Percentiles rank a stretch among this genome's conserved stretches.
Conservation (phyloP, 352 stramenopile species). For the Globisporangium irregulare region DNA sequence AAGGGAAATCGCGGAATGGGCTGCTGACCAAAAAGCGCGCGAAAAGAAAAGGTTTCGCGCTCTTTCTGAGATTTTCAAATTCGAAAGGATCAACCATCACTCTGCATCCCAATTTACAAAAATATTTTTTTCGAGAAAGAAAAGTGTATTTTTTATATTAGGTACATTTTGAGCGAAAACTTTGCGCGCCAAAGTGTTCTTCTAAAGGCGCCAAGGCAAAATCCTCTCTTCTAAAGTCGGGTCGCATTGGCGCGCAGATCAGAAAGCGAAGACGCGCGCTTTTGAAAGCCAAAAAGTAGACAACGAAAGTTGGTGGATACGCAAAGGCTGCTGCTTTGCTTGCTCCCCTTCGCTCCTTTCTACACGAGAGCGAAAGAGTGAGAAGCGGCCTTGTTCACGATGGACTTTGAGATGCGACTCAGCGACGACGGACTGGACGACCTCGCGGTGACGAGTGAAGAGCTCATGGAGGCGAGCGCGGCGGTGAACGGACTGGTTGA, state of each 20-base stretch:
- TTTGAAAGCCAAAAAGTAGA: neutral
- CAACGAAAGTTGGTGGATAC: neutral
- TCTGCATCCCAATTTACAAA: neutral
- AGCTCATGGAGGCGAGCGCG: slow-evolving; percentile 12
- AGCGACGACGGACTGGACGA: slow-evolving; percentile 13
- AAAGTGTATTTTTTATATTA: too few species aligned
- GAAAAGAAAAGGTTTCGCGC: neutral
- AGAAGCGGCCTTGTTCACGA: neutral
- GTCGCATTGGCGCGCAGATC: neutral
- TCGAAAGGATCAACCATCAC: neutral
- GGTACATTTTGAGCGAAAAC: neutral
- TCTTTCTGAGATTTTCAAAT: slow-evolving; percentile 12
- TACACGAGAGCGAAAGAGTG: neutral
- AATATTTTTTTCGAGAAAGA: too few species aligned
- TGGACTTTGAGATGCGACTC: slow-evolving; percentile 17
- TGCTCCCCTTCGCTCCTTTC: neutral
- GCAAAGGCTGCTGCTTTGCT: neutral
- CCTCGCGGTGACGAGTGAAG: slow-evolving; percentile 12
- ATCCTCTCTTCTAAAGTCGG: neutral
- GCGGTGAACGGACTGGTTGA: slow-evolving; percentile 8
- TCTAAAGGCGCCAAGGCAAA: neutral
- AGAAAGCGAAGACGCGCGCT: neutral
- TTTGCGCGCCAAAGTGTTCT: neutral
- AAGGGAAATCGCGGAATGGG: slow-evolving; percentile 6
- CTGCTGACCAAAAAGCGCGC: slow-evolving; percentile 4